phyloP scores from a whole-genome alignment of 2,329 filamentous ascomycete species.

The Rhinocladiella mackenziei region DNA sequence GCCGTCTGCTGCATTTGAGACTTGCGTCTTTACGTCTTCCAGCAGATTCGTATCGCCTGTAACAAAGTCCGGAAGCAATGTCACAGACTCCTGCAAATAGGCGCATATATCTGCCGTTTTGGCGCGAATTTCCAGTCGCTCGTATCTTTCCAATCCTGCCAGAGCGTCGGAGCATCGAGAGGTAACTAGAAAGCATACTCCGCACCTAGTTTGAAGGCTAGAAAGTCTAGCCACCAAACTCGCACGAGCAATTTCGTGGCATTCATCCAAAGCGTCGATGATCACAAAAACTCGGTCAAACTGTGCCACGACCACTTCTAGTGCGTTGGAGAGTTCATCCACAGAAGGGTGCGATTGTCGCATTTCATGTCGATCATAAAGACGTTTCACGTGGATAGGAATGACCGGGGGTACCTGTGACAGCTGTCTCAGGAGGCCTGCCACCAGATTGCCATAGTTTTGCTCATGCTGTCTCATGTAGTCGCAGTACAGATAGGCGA shows the following conservation, averaged over 20 bases:
- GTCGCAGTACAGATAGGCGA: background rate
- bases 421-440: background rate
- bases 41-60: slow-evolving; percentile 12
- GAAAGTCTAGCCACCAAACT: slow-evolving; percentile 29
- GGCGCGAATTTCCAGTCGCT: slow-evolving; percentile 35
- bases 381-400: slow-evolving; percentile 20
- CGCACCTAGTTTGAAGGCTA: slow-evolving; percentile 22
- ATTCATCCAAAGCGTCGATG: slow-evolving; percentile 37
- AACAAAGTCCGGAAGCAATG: slow-evolving; percentile 16
- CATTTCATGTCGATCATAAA: slow-evolving; percentile 29
- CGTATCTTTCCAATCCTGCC: slow-evolving; percentile 22
- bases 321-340: slow-evolving; percentile 24
- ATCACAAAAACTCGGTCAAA: slow-evolving; percentile 31
- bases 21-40: slow-evolving; percentile 12
- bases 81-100: slow-evolving; percentile 15
- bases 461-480: background rate
- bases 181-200: slow-evolving; percentile 34
- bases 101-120: slow-evolving; percentile 9
- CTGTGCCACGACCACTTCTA: slow-evolving; percentile 22
- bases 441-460: background rate
- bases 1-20: slow-evolving; percentile 18
- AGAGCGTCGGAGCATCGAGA: slow-evolving; percentile 33
- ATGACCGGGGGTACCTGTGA: slow-evolving; percentile 1
- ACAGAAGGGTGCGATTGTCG: slow-evolving; percentile 27
- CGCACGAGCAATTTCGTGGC: slow-evolving; percentile 11